Base-by-base conservation (phyloP, 2,329 filamentous ascomycete species). In the Thermoascus crustaceus region DNA sequence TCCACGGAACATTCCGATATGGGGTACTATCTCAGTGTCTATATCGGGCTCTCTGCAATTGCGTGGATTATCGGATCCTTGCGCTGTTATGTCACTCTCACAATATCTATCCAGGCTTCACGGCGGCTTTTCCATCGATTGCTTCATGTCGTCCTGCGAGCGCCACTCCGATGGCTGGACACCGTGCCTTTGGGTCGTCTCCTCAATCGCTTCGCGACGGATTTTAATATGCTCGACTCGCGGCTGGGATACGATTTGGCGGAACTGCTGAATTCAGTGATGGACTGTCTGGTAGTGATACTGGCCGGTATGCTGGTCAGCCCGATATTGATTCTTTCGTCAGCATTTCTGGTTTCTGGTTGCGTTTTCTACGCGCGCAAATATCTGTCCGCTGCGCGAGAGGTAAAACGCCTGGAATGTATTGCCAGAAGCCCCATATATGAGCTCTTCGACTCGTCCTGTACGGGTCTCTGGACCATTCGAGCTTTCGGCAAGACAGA, bases 351-450 rank as follows among this genome's bases (percentile, higher is more conserved):
- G 1, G 61, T 86, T 1, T 43, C 61, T 0, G 56, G 80, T 7
- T 79, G 73, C 43, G 50, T 74, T n/a, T 58, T 73, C 40, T 72
- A 78, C 37, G 78, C 77, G 1, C 50, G 68, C 5, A 66, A 64
- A 22, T 91, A 84, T 50, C 68, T 91, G 4, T 61, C 72, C n/a
- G 82, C 74, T 1, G 82, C 83, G 0, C 71, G 85, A 24, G 82
- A 86, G 20, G 71, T 82, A 41, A 89, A 88, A 61, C 72, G 85
- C 4, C 71, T 89, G 1, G 84, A 89, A 56, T 84, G 79, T 44
- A 85, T 73, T 3, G 74, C 77, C 37, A 88, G 86, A 57, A 84
- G 79, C 0, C 85, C 85, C 0, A 77, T 89, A 1, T 88, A 86
- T 47, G 84, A 89, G 54, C 78, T 85, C 42, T 88, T 89, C 48